phyloP scores from a whole-genome alignment of 768 basidiomycete genomes.

The Mycena vitilis region DNA sequence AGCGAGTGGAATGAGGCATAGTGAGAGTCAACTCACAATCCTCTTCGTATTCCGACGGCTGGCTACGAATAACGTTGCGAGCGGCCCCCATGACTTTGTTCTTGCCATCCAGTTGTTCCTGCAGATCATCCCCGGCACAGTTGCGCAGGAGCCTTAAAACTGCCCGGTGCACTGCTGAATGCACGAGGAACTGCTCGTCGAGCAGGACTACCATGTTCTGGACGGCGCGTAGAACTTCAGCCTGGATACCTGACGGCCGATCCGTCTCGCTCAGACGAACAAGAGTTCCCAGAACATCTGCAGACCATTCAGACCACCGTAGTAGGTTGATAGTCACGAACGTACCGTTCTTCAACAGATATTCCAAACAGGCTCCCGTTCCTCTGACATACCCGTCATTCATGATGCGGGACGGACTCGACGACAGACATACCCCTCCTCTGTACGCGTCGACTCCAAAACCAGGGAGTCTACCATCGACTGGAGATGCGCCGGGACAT shows the following conservation, averaged over 20 bases:
- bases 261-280: slow-evolving; percentile 89
- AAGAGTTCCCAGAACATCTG: slow-evolving; percentile 86
- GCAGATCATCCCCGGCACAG: slow-evolving; percentile 92
- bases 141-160: slow-evolving; percentile 86
- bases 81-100: slow-evolving; percentile 88
- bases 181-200: slow-evolving; percentile 94
- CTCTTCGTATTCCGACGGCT: slow-evolving; percentile 90
- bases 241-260: slow-evolving; percentile 90
- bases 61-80: slow-evolving; percentile 69
- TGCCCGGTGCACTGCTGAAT: slow-evolving; percentile 90
- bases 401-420: slow-evolving; percentile 4
- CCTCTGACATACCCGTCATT: slow-evolving; percentile 58
- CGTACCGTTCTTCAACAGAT: slow-evolving; percentile 88
- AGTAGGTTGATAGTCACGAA: slow-evolving; percentile 10
- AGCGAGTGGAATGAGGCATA: slow-evolving; percentile 28
- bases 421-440: slow-evolving; percentile 78
- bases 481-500: slow-evolving; percentile 80
- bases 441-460: slow-evolving; percentile 85
- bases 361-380: slow-evolving; percentile 92
- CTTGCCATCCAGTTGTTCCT: slow-evolving; percentile 86
- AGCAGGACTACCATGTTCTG: slow-evolving; percentile 93
- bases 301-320: slow-evolving; percentile 7
- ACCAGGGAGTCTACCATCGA: slow-evolving; percentile 89
- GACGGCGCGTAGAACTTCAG: slow-evolving; percentile 86
- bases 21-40: slow-evolving; percentile 69